Evolutionary conservation across 768 basidiomycete species (phyloP), one percentile per base, ranked within the genome.

Genomic region (Termitomyces sp.): DNA sequence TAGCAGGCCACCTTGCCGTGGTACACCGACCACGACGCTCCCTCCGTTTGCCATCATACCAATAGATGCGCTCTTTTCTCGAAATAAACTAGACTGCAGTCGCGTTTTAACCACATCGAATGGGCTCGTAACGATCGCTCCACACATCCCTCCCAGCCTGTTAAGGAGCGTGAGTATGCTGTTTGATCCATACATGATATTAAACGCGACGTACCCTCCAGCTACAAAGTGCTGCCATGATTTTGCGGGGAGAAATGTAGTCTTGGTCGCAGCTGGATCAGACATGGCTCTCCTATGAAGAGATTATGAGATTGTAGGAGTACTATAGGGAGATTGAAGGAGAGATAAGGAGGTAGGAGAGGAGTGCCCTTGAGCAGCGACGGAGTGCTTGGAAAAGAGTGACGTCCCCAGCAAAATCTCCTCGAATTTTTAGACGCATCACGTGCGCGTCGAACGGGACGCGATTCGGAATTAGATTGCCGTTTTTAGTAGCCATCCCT

Each of bases 91-190:
- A 2, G 94, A 96, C 72, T 99, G 97, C 7, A 98, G 76, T 3
- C 97, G 88, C 40, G 97, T 99, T 75, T 98, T 98, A 58, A 98
- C 94, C 31, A 99, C 94, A 70, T 99, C 97, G 63, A 99, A 96
- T 0, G 97, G 96, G 41, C 93, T 94, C 0, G 97, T 99, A 3
- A 98, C 87, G 56, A 97, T 89, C 16, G 94, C 94, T 32, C 96
- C 97, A 65, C 92, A 92, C 94, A 98, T 96, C 38, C 95, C 97
- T 23, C 96, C 97, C 16, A 98, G 75, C 20, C 96, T 98, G 52
- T 51, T 27, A 4, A 9, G 32, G n/a, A 29, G 22, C 57, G 18
- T 56, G 36, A 42, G n/a, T 45, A 36, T 31, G 36, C 31, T 51
- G 18, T 33, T 27, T 3, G 36, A 38, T 12, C 12, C 48, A 2